Evolutionary conservation across 352 stramenopile genomes (phyloP).

Genomic region (Globisporangium barbulae): DNA sequence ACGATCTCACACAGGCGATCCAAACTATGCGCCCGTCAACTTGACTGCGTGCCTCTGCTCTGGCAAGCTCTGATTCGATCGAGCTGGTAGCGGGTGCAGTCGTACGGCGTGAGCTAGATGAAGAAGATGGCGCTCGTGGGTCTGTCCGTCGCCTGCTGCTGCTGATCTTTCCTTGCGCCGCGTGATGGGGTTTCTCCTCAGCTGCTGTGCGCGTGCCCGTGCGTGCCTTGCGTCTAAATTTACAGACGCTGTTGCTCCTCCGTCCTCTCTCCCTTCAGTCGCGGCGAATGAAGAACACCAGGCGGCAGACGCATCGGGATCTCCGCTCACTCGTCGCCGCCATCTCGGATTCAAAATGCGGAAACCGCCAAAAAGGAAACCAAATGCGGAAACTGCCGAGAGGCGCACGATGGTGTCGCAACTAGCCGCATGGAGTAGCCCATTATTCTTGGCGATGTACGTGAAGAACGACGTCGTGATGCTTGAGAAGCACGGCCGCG

Average conservation of each 20-base stretch:
- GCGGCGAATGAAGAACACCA: background rate
- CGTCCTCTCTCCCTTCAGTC: background rate
- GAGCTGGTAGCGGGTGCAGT: background rate
- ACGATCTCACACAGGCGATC: background rate
- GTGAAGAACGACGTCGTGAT: too few species aligned
- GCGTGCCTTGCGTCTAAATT: background rate
- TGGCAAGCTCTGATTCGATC: background rate
- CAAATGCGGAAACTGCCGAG: too few species aligned
- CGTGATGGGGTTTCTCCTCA: background rate
- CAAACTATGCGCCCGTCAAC: background rate
- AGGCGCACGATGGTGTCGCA: too few species aligned
- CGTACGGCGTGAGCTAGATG: background rate
- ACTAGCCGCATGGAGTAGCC: too few species aligned
- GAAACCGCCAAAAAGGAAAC: constrained; percentile 1
- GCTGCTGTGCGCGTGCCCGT: background rate
- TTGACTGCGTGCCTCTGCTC: background rate
- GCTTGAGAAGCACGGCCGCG: too few species aligned
- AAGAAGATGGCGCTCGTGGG: background rate
- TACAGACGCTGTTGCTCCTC: background rate
- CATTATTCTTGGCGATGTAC: too few species aligned
- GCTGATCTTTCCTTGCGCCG: background rate
- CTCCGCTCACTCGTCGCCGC: background rate
- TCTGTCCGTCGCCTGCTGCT: background rate
- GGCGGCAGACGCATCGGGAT: background rate
- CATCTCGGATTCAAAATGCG: background rate